Evolutionary conservation across 2,329 filamentous ascomycete species (phyloP), one percentile per base, ranked within the genome.

Genomic region (Colletotrichum camelliae): DNA sequence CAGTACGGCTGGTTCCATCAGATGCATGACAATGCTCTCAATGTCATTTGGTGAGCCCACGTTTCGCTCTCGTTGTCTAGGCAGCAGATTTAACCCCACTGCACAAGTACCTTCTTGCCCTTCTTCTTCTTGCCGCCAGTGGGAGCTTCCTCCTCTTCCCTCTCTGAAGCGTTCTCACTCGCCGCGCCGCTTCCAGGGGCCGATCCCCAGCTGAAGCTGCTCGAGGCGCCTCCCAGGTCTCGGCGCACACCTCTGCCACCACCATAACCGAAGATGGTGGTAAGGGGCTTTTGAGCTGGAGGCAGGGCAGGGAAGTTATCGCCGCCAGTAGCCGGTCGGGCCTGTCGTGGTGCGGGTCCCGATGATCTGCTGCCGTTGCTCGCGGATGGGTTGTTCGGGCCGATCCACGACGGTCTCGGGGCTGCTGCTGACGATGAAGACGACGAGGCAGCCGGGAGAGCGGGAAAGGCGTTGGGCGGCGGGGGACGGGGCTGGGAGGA

Each of bases 241-340:
- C 91, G 84, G 62, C 90, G 86, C 18, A 93, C 91, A 37, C 87
- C 83, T 5, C 85, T 82, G 5, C 91, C 86, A 6, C 85, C 83
- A 3, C 91, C 91, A 79, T 93, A 92, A 4, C 91, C 91, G 70
- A 92, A 92, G 60, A 93, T 91, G 1, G 90, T 91, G 2, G 90
- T 92, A 57, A 87, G 87, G 4, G 91, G 90, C 80, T 93, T 98
- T 1, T 94, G 90, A 2, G 95, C 96, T 0, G 92, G 89, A 0
- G 96, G 96, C 1, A 98, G 89, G 2, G 95, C 93, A 0, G 96
- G 96, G 84, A 98, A 98, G 0, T 93, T 77, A 96, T 93, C 60
- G 86, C 85, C 62, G 83, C 84, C 31, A 35, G 60, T 24, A 7
- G 74, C 29, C 52, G 70, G 62, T 64, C 57, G 24, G 24, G 48